Base-by-base conservation (phyloP, 805 yeast species). In the Wickerhamiella azymoides region DNA sequence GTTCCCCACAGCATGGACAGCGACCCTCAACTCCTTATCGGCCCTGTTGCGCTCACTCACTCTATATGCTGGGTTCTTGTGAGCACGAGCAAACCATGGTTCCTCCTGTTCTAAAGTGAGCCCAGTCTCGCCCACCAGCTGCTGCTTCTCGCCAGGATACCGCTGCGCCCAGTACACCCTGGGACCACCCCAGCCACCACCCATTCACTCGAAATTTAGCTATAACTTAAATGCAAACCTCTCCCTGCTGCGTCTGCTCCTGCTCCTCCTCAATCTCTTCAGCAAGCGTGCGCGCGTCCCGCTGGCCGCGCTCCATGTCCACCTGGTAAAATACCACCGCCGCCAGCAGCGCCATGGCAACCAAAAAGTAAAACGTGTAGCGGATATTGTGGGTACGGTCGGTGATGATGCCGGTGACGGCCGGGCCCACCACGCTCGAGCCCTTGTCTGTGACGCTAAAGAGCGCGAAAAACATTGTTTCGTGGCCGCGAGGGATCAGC, bases 361-460 rank as follows among this genome's bases (percentile, higher is more conserved):
- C 68, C 47, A 82, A 57, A 47, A 82, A 69, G 67, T 75, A 80
- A 57, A 82, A 83, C 11, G 85, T 73, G 56, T 79, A 77, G 40
- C 92, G 66, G 45, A 82, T 79, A 49, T 81, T 77, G 57, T 82
- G 89, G 0, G 85, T 79, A 47, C 63, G 64, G 61, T 83, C 86
- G 3, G 83, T 78, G 42, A 83, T 72, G 49, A 81, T 48, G 0
- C 86, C 92, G n/a, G 82, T 75, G 17, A 81, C 54, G 4, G 77
- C 62, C 0, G 93, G 92, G 0, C 93, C 92, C 25, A 82, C 52
- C 3, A 82, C 73, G 0, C 84, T 77, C 4, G 84, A 77, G 2
- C 92, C 89, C 56, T 83, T 82, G 60, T 82, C 92, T 1, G 93
- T 83, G 35, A 82, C 76, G 36, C 83, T 73, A 60, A 77, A 83